Conservation (phyloP, 495 filamentous ascomycete species). For the Aspergillus affinis region DNA sequence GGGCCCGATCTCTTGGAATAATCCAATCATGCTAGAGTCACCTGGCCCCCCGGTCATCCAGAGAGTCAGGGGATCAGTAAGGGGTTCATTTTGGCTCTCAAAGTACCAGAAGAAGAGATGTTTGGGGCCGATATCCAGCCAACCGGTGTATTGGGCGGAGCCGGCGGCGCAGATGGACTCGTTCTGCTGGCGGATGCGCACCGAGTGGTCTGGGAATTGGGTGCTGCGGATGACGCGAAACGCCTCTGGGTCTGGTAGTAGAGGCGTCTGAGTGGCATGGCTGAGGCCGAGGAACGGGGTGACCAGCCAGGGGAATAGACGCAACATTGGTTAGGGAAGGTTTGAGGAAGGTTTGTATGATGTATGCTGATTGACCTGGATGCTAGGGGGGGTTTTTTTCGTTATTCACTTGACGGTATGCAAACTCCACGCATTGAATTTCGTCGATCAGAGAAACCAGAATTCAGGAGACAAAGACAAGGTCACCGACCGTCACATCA, state of each 20-base stretch:
- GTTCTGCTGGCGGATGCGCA: slow-evolving; percentile 41
- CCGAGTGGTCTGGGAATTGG: slow-evolving; percentile 31
- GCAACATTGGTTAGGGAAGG: not conserved
- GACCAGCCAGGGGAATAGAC: not conserved
- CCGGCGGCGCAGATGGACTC: slow-evolving; percentile 38
- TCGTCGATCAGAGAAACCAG: too few relatives aligned
- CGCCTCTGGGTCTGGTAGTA: slow-evolving; percentile 11
- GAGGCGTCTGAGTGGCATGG: slow-evolving; percentile 11
- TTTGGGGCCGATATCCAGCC: slow-evolving; percentile 30
- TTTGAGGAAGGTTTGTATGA: not conserved
- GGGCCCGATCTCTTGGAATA: slow-evolving; percentile 40
- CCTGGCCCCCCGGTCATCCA: slow-evolving; percentile 60
- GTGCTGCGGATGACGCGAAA: slow-evolving; percentile 23
- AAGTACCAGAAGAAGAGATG: slow-evolving; percentile 67
- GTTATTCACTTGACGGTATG: too few relatives aligned
- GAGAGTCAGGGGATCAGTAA: slow-evolving; percentile 50
- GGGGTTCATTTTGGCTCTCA: slow-evolving; percentile 53
- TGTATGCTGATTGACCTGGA: not conserved
- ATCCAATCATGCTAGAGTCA: slow-evolving; percentile 37
- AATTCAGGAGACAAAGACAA: too few relatives aligned
- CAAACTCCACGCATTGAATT: too few relatives aligned
- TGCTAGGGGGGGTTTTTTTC: too few relatives aligned
- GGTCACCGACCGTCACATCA: too few relatives aligned
- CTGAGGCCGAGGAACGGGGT: not conserved
- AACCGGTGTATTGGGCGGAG: slow-evolving; percentile 41